phyloP scores from a whole-genome alignment of 441 rosid species.

The Corymbia calophylla region DNA sequence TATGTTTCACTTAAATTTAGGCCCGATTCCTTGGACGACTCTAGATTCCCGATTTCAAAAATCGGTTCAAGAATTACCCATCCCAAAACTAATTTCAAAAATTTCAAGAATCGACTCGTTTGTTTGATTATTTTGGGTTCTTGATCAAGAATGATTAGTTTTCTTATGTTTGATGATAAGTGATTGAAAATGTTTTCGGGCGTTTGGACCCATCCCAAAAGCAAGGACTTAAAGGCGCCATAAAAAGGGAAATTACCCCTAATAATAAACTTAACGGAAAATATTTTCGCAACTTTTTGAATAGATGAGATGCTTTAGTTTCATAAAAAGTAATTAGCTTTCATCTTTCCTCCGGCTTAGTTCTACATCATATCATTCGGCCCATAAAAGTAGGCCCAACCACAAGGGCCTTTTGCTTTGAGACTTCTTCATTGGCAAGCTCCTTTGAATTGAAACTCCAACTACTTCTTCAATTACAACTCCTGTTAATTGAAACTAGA shows the following conservation, averaged over 20 bases:
- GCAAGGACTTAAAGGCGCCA: no score
- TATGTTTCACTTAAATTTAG: not conserved
- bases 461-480: not conserved
- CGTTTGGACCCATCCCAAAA: no score
- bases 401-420: not conserved
- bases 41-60: not conserved
- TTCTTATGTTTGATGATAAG: no score
- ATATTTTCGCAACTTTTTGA: rapidly evolving
- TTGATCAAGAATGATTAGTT: rapidly evolving
- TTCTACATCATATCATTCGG: not conserved
- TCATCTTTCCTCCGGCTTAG: rapidly evolving
- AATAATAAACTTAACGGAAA: not conserved
- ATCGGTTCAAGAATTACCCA: no score
- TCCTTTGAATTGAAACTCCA: not conserved
- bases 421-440: not conserved
- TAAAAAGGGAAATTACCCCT: no score
- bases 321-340: not conserved
- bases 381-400: not conserved
- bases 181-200: no score
- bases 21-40: rapidly evolving
- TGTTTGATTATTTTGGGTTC: rapidly evolving
- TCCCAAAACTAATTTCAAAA: no score
- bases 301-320: not conserved
- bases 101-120: not conserved
- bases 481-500: rapidly evolving